phyloP scores from a whole-genome alignment of 306 rosid genomes.

The Corylus americana region DNA sequence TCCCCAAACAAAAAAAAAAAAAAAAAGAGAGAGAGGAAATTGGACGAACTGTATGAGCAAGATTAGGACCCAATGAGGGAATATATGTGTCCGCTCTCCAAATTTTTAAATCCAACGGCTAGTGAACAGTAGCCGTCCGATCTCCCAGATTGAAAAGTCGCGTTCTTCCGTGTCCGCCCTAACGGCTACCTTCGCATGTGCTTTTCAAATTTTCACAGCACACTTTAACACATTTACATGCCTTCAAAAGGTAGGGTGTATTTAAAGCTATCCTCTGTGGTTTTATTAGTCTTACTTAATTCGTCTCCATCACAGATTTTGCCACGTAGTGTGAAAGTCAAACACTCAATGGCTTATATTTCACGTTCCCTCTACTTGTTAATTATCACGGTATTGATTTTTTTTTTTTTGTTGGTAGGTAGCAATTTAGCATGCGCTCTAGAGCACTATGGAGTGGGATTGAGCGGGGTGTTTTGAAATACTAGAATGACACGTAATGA shows the following conservation, averaged over 20 bases:
- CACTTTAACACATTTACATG: background rate
- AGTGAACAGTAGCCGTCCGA: slow-evolving; percentile 36
- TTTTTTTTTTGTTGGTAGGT: background rate
- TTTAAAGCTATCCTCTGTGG: background rate
- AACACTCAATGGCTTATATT: too few relatives aligned
- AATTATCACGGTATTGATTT: too few relatives aligned
- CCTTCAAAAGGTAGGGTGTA: background rate
- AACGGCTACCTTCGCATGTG: slow-evolving; percentile 49
- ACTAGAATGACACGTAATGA: background rate
- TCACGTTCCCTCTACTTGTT: too few relatives aligned
- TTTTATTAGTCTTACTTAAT: background rate
- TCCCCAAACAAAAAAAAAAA: background rate
- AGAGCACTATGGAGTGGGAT: background rate
- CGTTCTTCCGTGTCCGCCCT: slow-evolving; percentile 21
- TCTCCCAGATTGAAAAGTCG: slow-evolving; percentile 41
- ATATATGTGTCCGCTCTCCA: slow-evolving; percentile 36
- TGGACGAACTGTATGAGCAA: slow-evolving; percentile 21
- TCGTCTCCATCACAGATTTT: background rate
- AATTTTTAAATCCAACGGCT: slow-evolving; percentile 49
- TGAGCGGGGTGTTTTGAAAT: background rate
- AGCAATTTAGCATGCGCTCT: background rate
- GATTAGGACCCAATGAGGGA: slow-evolving; percentile 39
- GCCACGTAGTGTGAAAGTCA: background rate
- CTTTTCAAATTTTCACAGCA: slow-evolving; percentile 19
- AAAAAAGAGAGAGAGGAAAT: background rate